Percentiles rank a stretch among this genome's conserved stretches.
These are phyloP conservation scores for Phytophthora meadii DNA, from an alignment of 352 stramenopile species.

Conservation along the genomic window DNA sequence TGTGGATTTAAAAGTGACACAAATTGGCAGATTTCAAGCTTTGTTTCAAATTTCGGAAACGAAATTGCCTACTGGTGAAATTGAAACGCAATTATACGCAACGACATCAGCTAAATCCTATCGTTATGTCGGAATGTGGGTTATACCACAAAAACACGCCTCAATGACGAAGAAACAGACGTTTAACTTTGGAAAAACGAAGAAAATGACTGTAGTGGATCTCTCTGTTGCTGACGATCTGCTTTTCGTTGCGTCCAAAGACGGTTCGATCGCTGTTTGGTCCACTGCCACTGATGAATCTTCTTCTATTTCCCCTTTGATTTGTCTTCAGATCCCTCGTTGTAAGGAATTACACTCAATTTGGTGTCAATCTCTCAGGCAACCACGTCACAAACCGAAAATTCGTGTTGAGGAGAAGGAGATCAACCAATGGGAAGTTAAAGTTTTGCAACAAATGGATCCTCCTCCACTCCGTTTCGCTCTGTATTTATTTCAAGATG, in stretches of 20 bases:
- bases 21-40: constrained; percentile 3
- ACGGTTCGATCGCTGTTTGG: constrained; percentile 27
- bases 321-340: constrained; percentile 19
- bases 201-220: constrained; percentile 1
- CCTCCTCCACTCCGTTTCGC: constrained; percentile 17
- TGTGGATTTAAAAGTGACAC: constrained; percentile 1
- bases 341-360: constrained; percentile 18
- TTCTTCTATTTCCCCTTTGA: constrained; percentile 12
- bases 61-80: neutral
- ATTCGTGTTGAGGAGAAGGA: constrained; percentile 11
- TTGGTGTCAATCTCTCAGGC: constrained; percentile 9
- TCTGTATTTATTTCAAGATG: constrained; percentile 42
- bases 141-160: neutral
- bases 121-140: constrained; percentile 22
- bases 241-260: constrained; percentile 19
- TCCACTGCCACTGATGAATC: constrained; percentile 1
- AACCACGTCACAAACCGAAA: neutral
- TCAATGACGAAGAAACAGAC: neutral
- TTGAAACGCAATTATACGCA: constrained; percentile 19
- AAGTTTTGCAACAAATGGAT: constrained; percentile 7
- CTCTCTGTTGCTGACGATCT: constrained; percentile 10
- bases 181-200: constrained; percentile 23
- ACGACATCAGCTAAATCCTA: constrained; percentile 20
- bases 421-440: constrained; percentile 19
- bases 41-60: constrained; percentile 20